These are phyloP conservation scores for Starmerella potacharoeniae DNA, from an alignment of 805 yeast species.

Conservation along the genomic window DNA sequence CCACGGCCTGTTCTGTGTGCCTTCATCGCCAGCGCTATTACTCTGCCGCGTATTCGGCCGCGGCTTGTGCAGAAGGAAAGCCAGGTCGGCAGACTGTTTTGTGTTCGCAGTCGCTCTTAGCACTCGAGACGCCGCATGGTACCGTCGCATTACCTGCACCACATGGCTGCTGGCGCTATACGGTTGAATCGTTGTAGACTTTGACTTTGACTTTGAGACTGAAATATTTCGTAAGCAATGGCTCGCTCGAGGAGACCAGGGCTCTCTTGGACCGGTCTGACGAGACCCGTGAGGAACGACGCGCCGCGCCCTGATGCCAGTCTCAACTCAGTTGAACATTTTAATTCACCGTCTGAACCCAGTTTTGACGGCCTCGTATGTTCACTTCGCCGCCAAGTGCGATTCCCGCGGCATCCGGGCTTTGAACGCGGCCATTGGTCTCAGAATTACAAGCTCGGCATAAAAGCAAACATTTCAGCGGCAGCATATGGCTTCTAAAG, in stretches of 20 bases:
- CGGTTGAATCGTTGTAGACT: not conserved
- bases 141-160: conserved; percentile 1
- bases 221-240: not conserved
- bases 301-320: no score
- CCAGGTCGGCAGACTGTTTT: conserved; percentile 3
- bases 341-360: no score
- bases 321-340: no score
- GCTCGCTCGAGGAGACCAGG: not conserved
- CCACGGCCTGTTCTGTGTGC: not conserved
- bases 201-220: not conserved
- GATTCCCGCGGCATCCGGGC: no score
- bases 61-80: conserved; percentile 2
- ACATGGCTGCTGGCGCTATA: not conserved
- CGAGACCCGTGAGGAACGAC: no score
- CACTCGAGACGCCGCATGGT: not conserved
- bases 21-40: not conserved
- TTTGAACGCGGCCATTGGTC: no score
- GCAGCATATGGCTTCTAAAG: no score
- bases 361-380: no score
- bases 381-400: no score
- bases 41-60: not conserved
- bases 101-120: not conserved
- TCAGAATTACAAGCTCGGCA: no score
- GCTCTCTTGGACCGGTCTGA: no score
- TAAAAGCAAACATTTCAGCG: no score